Evolutionary conservation across 2,329 filamentous ascomycete species (phyloP), one percentile per base, ranked within the genome.

Genomic region (Colletotrichum orbiculare): DNA sequence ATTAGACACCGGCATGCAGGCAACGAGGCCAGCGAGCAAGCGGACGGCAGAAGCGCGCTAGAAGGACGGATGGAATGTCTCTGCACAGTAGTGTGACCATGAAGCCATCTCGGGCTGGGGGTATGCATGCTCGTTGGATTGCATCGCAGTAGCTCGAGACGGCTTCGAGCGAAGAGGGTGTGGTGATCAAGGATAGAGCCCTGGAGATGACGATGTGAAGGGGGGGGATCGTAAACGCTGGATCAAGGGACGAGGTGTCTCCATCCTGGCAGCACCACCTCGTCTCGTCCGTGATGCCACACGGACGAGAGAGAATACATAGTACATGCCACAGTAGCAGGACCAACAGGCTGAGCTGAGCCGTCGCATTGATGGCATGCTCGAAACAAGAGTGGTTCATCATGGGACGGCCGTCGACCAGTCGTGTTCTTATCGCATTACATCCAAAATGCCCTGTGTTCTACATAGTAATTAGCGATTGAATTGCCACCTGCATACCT

Each of bases 341-440:
- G 25, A 25, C 25, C 25, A n/a, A 48, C 46, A 11, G 46, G 15
- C 9, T 49, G 25, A 25, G 48, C 34, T 9, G 41, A 52, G 49
- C 39, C 35, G 50, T 17, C 50, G 50, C 62, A 61, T 46, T 56
- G 57, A 61, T 52, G 56, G 62, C 41, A 50, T 11, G 57, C 56
- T 56, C 57, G 62, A 61, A 61, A 56, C 50, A 42, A 25, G 52
- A 37, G 10, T 59, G 42, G 54, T 48, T 63, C 54, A 54, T 46
- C 39, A 13, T 15, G 35, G 34, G 39, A 17, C 15, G 15, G 15
- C 15, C 15, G 15, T 17, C 15, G 15, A 17, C 15, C 15, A 17
- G 15, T 25, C 54, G 35, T 25, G 25, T 25, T 25, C 25, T 25
- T 4, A 4, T 25, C 25, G 25, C 25, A 25, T 25, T 25, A 25